Conservation (phyloP, 345 rosid genomes). For the Psidium guajava region DNA sequence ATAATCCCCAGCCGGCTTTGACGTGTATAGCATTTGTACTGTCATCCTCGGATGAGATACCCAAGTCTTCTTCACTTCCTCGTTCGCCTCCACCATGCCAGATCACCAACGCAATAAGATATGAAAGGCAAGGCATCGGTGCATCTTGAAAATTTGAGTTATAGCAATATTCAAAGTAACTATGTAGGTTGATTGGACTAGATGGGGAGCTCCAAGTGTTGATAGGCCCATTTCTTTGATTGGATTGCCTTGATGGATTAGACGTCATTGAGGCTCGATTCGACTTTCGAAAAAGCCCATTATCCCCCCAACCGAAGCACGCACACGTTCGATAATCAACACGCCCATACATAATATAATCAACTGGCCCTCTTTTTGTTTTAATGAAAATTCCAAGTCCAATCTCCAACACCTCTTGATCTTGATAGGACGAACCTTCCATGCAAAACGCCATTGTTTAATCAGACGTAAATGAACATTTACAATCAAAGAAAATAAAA, state of each 20-base stretch:
- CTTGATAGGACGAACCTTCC: background rate
- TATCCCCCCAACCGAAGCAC: background rate
- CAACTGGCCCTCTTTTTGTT: background rate
- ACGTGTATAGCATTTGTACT: background rate
- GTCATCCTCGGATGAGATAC: background rate
- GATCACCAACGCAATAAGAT: background rate
- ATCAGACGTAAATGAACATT: background rate
- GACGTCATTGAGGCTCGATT: background rate
- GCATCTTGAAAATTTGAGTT: background rate
- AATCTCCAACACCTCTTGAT: too few relatives aligned
- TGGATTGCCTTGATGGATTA: background rate
- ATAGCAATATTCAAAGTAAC: background rate
- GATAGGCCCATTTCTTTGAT: background rate
- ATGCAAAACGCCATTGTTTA: background rate
- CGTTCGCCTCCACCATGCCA: background rate
- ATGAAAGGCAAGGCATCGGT: background rate
- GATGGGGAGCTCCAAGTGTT: background rate
- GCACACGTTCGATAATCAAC: background rate
- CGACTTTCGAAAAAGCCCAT: background rate
- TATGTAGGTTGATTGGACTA: background rate
- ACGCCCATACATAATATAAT: background rate
- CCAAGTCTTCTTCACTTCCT: background rate
- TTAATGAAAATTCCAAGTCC: too few relatives aligned
- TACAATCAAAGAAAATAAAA: background rate
- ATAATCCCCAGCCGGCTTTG: background rate